A percentile compares a stretch with the other conserved stretches of the same genome.
Evolutionary conservation across 352 stramenopile genomes (phyloP).

Genomic region (Elongisporangium undulatum): DNA sequence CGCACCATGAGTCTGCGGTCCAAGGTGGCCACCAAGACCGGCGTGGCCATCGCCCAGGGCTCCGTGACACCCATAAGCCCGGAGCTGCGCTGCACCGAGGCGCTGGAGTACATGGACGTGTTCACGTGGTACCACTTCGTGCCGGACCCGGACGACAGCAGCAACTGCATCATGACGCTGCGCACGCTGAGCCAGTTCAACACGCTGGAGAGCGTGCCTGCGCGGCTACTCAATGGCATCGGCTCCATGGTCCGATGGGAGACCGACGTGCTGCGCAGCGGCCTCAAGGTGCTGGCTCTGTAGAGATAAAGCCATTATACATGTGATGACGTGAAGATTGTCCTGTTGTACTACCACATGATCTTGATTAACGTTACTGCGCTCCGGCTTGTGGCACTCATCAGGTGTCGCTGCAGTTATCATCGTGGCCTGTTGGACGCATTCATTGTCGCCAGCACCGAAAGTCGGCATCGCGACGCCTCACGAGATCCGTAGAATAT

Average conservation of each 20-base stretch:
- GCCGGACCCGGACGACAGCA: neutral
- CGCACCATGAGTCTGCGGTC: neutral
- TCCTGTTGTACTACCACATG: too few relatives aligned
- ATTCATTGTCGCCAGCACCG: too few relatives aligned
- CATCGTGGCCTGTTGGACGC: too few relatives aligned
- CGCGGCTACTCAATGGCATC: neutral
- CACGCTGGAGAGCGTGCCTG: neutral
- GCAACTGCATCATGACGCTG: neutral
- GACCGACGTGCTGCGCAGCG: neutral
- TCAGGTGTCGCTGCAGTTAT: too few relatives aligned
- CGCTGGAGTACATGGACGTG: neutral
- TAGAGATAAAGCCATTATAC: too few relatives aligned
- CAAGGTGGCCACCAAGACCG: neutral
- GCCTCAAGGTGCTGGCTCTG: neutral
- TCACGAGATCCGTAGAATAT: too few relatives aligned
- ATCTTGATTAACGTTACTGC: too few relatives aligned
- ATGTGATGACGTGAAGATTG: too few relatives aligned
- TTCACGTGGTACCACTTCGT: neutral
- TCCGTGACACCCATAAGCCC: neutral
- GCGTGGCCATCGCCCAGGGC: neutral
- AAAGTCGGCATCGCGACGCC: too few relatives aligned
- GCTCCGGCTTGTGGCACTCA: too few relatives aligned
- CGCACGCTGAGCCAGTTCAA: neutral
- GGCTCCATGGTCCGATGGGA: neutral
- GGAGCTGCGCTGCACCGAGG: neutral